Evolutionary conservation across 2,329 filamentous ascomycete genomes (phyloP).

Genomic region (Xylariaceae sp.): DNA sequence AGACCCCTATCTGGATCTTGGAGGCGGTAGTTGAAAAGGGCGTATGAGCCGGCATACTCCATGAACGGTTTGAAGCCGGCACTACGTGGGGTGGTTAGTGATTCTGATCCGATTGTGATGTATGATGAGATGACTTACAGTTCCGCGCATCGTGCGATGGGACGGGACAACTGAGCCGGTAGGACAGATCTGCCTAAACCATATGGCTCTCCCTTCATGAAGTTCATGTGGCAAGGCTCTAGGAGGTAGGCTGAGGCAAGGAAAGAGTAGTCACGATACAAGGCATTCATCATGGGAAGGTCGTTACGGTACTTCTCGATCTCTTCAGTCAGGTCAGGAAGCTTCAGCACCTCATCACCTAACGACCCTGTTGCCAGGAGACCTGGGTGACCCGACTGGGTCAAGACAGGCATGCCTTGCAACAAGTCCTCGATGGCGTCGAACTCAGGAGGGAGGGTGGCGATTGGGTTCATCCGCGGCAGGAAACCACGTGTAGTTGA

Average conservation of each 20-base stretch:
- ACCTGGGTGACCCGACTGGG: slow-evolving; percentile 64
- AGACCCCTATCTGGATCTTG: slow-evolving; percentile 52
- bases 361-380: slow-evolving; percentile 69
- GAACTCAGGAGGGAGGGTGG: slow-evolving; percentile 66
- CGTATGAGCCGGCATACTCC: slow-evolving; percentile 70
- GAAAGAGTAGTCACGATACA: slow-evolving; percentile 91
- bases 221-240: slow-evolving; percentile 80
- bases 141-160: slow-evolving; percentile 76
- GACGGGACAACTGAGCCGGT: slow-evolving; percentile 68
- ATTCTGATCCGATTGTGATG: background rate
- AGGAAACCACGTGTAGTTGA: slow-evolving; percentile 70
- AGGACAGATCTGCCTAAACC: slow-evolving; percentile 69
- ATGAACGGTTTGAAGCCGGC: slow-evolving; percentile 85
- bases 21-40: slow-evolving; percentile 62
- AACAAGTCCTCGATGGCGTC: slow-evolving; percentile 56
- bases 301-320: slow-evolving; percentile 70
- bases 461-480: slow-evolving; percentile 58
- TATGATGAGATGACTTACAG: slow-evolving; percentile 55
- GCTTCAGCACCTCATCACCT: slow-evolving; percentile 66
- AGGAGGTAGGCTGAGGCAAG: slow-evolving; percentile 83
- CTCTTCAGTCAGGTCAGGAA: slow-evolving; percentile 69
- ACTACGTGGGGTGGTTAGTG: slow-evolving; percentile 28
- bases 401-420: slow-evolving; percentile 58
- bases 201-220: slow-evolving; percentile 66
- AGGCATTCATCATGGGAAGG: slow-evolving; percentile 72